Percentiles rank a stretch among this genome's conserved stretches.
These are phyloP conservation scores for Monoraphidium neglectum DNA, from an alignment of 139 green algal species.

Conservation along the genomic window DNA sequence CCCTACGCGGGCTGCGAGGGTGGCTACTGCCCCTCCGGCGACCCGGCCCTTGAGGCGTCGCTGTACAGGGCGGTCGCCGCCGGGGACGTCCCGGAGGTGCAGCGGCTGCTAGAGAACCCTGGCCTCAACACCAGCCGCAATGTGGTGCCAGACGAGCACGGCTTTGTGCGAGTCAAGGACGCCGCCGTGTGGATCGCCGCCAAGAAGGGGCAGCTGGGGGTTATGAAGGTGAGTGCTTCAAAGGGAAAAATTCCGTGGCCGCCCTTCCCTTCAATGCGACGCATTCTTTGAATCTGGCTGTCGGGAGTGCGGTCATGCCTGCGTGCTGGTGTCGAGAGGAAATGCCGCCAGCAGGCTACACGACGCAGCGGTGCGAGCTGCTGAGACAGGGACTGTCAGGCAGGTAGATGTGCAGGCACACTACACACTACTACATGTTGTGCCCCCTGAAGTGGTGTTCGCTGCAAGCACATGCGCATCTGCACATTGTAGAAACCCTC, in stretches of 20 bases:
- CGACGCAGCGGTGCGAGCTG: neutral
- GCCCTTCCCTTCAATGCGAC: too few relatives aligned
- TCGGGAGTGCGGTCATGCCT: too few relatives aligned
- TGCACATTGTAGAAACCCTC: neutral
- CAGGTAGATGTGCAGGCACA: neutral
- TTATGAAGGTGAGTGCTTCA: conserved; percentile 15
- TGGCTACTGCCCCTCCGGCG: conserved; percentile 16
- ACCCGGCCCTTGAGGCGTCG: neutral
- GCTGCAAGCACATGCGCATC: neutral
- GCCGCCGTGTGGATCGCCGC: conserved; percentile 18
- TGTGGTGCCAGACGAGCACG: conserved; percentile 19
- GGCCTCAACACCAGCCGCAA: conserved; percentile 20
- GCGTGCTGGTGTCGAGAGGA: too few relatives aligned
- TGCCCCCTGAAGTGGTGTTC: too few relatives aligned
- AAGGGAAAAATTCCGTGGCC: too few relatives aligned
- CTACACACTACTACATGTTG: neutral
- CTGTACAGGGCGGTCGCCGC: conserved; percentile 7
- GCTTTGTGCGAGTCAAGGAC: conserved; percentile 6
- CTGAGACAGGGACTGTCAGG: too few relatives aligned
- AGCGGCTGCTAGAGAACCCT: conserved; percentile 7
- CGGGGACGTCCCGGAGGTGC: neutral
- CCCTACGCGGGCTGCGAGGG: conserved; percentile 21
- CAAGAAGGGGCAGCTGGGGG: conserved; percentile 1
- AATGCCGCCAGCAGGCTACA: neutral
- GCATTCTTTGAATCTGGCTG: too few relatives aligned